These are phyloP conservation scores for Marasmius sp. DNA, from an alignment of 1,284 basidiomycete species.

Conservation along the genomic window DNA sequence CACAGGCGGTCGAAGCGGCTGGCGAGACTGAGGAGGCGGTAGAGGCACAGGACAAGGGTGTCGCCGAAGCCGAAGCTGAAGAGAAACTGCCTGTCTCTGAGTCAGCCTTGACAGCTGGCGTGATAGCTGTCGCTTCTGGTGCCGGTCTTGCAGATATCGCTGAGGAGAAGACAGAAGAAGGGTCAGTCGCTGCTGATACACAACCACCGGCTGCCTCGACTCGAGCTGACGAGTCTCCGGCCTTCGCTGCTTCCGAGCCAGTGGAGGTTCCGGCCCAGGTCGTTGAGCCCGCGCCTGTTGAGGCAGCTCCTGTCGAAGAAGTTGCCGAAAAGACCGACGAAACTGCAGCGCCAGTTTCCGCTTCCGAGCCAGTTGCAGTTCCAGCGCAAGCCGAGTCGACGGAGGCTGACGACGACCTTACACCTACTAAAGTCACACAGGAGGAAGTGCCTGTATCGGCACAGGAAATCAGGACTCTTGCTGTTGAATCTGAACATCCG, in stretches of 20 bases:
- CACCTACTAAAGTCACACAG: background rate
- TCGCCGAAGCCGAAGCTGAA: background rate
- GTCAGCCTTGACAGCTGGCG: background rate
- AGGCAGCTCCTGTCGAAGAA: background rate
- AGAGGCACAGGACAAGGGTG: background rate
- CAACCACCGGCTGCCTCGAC: too few relatives aligned
- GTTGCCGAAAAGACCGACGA: background rate
- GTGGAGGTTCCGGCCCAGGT: background rate
- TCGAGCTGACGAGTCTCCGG: background rate
- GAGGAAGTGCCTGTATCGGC: background rate
- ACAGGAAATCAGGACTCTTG: too few relatives aligned
- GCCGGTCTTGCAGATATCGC: background rate
- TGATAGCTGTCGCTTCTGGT: background rate
- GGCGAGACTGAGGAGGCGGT: background rate
- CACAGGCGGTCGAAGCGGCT: too few relatives aligned
- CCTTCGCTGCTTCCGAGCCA: background rate
- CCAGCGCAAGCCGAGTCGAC: too few relatives aligned
- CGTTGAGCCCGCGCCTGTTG: constrained; percentile 1
- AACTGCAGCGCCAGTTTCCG: background rate
- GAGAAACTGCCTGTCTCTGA: background rate
- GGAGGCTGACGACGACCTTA: background rate
- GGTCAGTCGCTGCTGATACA: background rate
- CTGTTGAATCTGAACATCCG: too few relatives aligned
- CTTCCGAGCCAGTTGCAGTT: too few relatives aligned
- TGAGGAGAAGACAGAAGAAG: background rate